phyloP scores from a whole-genome alignment of 345 rosid genomes.

The Streptanthus diversifolius region DNA sequence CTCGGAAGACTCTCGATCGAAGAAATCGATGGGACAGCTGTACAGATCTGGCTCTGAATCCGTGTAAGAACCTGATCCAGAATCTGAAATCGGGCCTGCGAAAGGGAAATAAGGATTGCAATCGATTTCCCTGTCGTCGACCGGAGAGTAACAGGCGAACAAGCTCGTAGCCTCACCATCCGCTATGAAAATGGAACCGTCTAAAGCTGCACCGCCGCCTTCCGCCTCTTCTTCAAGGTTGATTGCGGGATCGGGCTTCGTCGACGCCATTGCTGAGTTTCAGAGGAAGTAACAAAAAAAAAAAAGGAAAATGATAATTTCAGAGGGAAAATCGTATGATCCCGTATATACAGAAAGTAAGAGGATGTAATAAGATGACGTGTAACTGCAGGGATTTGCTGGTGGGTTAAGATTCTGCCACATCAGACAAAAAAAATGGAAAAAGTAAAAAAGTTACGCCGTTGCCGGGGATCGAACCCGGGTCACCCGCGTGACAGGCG shows the following conservation, averaged over 20 bases:
- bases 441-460: neutral
- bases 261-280: conserved; percentile 37
- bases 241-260: conserved; percentile 17
- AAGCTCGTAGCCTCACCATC: neutral
- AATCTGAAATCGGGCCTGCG: conserved; percentile 25
- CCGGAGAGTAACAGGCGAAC: conserved; percentile 7
- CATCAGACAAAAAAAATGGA: neutral
- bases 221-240: conserved; percentile 26
- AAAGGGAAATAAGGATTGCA: conserved; percentile 38
- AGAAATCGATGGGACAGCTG: conserved; percentile 13
- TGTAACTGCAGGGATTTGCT: neutral
- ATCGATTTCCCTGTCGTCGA: conserved; percentile 10
- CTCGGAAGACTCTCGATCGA: conserved; percentile 29
- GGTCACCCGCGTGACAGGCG: conserved; percentile 97
- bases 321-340: conserved; percentile 27
- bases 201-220: neutral
- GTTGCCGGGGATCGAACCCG: conserved; percentile 77
- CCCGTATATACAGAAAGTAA: neutral
- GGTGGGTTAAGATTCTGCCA: conserved; percentile 13
- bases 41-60: conserved; percentile 23
- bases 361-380: conserved; percentile 26
- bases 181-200: neutral
- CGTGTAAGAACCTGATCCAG: conserved; percentile 20
- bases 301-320: neutral
- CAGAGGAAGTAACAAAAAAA: neutral